A percentile compares a stretch with the other conserved stretches of the same genome.
These are phyloP conservation scores for Acanthochlamys bracteata DNA, from an alignment of 106 monocot species.

Conservation along the genomic window DNA sequence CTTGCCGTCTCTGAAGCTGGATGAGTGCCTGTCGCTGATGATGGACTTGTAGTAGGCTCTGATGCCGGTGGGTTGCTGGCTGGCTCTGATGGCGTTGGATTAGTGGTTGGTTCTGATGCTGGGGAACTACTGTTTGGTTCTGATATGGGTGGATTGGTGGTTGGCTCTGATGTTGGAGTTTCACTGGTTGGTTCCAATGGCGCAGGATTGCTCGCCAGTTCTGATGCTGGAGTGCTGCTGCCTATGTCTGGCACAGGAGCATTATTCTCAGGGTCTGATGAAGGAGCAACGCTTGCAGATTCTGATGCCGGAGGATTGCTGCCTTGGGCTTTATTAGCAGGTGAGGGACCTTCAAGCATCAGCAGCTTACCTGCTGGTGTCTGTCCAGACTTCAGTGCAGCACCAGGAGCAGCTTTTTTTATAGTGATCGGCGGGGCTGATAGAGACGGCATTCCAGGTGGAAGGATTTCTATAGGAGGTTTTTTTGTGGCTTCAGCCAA, in stretches of 20 bases:
- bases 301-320: constrained; percentile 3
- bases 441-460: constrained; percentile 92
- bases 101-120: too few species aligned
- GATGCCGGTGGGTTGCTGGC: too few species aligned
- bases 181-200: too few species aligned
- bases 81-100: too few species aligned
- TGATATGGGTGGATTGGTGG: too few species aligned
- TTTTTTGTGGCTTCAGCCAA: constrained; percentile 82
- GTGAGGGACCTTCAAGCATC: constrained; percentile 42
- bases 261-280: neutral
- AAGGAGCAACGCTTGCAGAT: neutral
- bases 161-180: too few species aligned
- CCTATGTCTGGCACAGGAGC: neutral
- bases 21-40: too few species aligned
- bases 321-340: neutral
- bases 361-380: constrained; percentile 30
- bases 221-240: neutral
- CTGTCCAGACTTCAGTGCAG: constrained; percentile 9
- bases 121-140: too few species aligned
- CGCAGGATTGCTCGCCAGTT: neutral
- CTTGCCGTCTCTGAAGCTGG: too few species aligned
- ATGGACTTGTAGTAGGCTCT: too few species aligned
- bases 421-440: constrained; percentile 69
- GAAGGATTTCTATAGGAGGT: constrained; percentile 91
- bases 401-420: constrained; percentile 35